Evolutionary conservation across 2,329 filamentous ascomycete species (phyloP).

Genomic region (Trichoderma brevicompactum): DNA sequence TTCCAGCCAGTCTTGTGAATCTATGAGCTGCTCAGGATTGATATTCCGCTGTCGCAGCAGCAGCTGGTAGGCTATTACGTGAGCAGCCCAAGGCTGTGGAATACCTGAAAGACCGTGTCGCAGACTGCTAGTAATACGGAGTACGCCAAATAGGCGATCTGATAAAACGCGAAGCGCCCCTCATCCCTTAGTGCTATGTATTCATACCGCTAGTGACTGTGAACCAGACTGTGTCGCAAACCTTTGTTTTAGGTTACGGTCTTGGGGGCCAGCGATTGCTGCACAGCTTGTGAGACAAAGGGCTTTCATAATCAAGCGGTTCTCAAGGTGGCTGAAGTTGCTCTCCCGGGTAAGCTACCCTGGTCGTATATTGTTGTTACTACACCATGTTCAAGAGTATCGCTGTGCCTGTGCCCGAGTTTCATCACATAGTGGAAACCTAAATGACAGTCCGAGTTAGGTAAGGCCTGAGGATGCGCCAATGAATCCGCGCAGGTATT

Average conservation of each 20-base stretch:
- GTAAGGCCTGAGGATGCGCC: neutral
- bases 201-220: neutral
- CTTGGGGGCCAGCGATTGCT: neutral
- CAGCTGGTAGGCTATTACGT: constrained; percentile 4
- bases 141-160: neutral
- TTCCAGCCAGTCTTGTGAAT: neutral
- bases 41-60: neutral
- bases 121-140: neutral
- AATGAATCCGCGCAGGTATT: neutral
- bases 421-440: neutral
- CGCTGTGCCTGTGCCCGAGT: neutral
- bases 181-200: neutral
- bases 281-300: neutral
- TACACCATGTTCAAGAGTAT: neutral
- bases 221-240: neutral
- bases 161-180: neutral
- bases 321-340: neutral
- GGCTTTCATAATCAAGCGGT: too few species aligned
- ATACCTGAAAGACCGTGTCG: neutral
- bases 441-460: neutral
- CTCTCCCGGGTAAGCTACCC: constrained; percentile 1
- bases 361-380: neutral
- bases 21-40: neutral
- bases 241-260: neutral
- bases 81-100: neutral